Percentiles rank a stretch among this genome's conserved stretches.
phyloP scores from a whole-genome alignment of 2,329 filamentous ascomycete species.

The Pezicula rhizophila region DNA sequence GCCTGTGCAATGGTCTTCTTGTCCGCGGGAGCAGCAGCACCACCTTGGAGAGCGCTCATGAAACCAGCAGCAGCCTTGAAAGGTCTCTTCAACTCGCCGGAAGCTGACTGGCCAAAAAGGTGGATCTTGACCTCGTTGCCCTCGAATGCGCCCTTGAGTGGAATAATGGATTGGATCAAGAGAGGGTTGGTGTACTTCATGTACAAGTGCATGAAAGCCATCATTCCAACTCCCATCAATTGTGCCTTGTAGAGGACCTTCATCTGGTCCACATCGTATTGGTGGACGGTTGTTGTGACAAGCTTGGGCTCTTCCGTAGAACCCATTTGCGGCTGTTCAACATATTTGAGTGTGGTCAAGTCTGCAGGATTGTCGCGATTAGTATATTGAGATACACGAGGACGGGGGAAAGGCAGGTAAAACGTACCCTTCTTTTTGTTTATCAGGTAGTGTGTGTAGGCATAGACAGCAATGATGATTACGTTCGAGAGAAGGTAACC shows the following conservation, averaged over 20 bases:
- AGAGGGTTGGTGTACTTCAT: conserved; percentile 99
- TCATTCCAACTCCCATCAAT: conserved; percentile 95
- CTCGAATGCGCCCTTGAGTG: conserved; percentile 92
- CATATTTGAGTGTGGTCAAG: conserved; percentile 95
- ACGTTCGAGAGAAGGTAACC: conserved; percentile 65
- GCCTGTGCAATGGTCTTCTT: conserved; percentile 79
- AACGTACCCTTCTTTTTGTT: conserved; percentile 92
- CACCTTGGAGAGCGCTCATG: conserved; percentile 70
- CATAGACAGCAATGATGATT: conserved; percentile 77
- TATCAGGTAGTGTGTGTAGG: conserved; percentile 79
- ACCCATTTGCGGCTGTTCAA: conserved; percentile 90
- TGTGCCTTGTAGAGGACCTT: conserved; percentile 81
- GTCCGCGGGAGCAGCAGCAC: conserved; percentile 67
- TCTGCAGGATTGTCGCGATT: conserved; percentile 47
- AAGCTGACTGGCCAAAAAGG: conserved; percentile 78
- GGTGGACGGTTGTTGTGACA: conserved; percentile 91
- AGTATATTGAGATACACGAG: background rate
- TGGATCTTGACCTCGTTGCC: conserved; percentile 95
- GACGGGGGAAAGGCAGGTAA: background rate
- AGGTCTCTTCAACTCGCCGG: conserved; percentile 86
- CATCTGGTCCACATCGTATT: conserved; percentile 86
- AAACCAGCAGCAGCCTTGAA: conserved; percentile 85
- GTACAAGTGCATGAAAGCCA: conserved; percentile 98
- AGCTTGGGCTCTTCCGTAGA: conserved; percentile 92
- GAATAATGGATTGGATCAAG: conserved; percentile 97